A percentile compares a stretch with the other conserved stretches of the same genome.
These are phyloP conservation scores for Bacidia rubella DNA, from an alignment of 495 filamentous ascomycete genomes.

Conservation along the genomic window DNA sequence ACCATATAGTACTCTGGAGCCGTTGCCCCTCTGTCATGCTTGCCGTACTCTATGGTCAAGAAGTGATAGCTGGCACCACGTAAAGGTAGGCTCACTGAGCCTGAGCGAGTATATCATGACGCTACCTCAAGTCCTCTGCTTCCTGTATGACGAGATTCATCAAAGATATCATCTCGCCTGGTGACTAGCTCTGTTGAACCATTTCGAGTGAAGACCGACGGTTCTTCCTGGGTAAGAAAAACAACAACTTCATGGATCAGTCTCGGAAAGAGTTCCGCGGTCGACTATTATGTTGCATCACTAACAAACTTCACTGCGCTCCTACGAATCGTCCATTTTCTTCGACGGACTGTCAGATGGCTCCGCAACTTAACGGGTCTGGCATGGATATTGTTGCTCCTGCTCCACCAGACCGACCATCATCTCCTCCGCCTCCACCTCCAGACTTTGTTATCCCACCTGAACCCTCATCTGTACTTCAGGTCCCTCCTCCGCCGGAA, in stretches of 20 bases:
- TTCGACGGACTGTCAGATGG: not conserved
- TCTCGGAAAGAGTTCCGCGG: too few relatives aligned
- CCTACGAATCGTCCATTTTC: not conserved
- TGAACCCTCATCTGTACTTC: constrained; percentile 33
- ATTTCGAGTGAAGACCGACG: too few relatives aligned
- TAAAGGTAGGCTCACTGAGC: not conserved
- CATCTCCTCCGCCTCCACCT: constrained; percentile 9
- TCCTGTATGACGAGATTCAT: too few relatives aligned
- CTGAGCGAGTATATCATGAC: not conserved
- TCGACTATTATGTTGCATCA: not conserved
- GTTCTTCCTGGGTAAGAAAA: too few relatives aligned
- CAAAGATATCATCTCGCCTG: too few relatives aligned
- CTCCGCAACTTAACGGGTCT: not conserved
- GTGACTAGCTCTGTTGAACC: too few relatives aligned
- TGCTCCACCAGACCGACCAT: constrained; percentile 7
- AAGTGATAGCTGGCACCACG: not conserved
- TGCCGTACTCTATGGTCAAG: constrained; percentile 7
- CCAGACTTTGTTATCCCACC: constrained; percentile 39
- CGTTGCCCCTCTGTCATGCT: constrained; percentile 1
- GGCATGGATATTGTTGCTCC: not conserved
- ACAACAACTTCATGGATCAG: too few relatives aligned
- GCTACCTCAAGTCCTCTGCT: too few relatives aligned
- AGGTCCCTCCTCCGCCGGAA: constrained; percentile 47
- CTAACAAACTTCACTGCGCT: not conserved
- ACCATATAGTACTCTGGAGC: constrained; percentile 36